A percentile compares a stretch with the other conserved stretches of the same genome.
Evolutionary conservation across 148 eudicot species (phyloP).

Genomic region (Suaeda aralocaspica): DNA sequence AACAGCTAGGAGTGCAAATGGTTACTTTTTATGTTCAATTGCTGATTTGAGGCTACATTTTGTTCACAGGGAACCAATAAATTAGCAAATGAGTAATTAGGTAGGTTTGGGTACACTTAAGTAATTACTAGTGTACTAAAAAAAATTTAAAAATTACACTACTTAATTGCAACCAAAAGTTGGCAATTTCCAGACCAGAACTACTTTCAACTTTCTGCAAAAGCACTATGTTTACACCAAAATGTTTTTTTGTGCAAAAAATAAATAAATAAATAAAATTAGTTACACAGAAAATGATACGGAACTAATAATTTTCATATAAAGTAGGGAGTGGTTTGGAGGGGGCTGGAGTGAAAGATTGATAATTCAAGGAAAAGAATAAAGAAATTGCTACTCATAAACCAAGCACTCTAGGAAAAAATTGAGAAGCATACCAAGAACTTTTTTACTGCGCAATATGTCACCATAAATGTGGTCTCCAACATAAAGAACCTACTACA

Average conservation of each 20-base stretch:
- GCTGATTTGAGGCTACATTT: too few relatives aligned
- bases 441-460: slow-evolving; percentile 88
- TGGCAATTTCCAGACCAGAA: not conserved
- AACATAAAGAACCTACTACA: slow-evolving; percentile 78
- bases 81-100: too few relatives aligned
- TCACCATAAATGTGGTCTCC: slow-evolving; percentile 99
- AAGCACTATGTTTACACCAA: not conserved
- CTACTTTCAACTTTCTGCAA: not conserved
- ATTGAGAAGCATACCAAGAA: slow-evolving; percentile 54
- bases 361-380: not conserved
- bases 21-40: too few relatives aligned
- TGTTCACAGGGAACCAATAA: too few relatives aligned
- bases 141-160: not conserved
- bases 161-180: not conserved
- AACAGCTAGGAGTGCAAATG: too few relatives aligned
- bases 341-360: not conserved
- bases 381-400: not conserved
- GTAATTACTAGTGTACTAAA: too few relatives aligned
- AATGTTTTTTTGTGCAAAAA: not conserved
- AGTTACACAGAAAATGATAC: too few relatives aligned
- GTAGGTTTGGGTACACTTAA: too few relatives aligned
- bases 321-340: too few relatives aligned
- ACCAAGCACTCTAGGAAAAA: not conserved
- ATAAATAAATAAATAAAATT: too few relatives aligned
- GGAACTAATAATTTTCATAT: too few relatives aligned